phyloP scores from a whole-genome alignment of 2,329 filamentous ascomycete species.

The Fusarium sp. region DNA sequence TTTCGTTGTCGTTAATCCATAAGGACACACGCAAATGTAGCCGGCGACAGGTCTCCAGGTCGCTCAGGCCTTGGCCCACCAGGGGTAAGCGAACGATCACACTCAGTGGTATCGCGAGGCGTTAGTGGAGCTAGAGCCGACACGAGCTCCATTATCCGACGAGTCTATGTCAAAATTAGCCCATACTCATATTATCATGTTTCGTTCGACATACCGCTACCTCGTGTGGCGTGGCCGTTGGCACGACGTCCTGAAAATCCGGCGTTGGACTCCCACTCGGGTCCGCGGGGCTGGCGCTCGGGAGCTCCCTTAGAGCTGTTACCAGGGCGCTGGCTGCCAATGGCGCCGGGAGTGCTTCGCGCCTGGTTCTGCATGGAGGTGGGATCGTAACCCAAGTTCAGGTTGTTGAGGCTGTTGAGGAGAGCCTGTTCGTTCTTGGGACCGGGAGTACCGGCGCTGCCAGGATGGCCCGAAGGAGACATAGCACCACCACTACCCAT shows the following conservation, averaged over 20 bases:
- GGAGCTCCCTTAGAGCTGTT: slow-evolving; percentile 58
- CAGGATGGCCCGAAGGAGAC: slow-evolving; percentile 50
- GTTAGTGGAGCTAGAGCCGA: slow-evolving; percentile 51
- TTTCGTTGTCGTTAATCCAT: slow-evolving; percentile 43
- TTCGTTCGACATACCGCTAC: slow-evolving; percentile 64
- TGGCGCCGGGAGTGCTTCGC: slow-evolving; percentile 68
- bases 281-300: slow-evolving; percentile 73
- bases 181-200: background rate
- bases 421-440: slow-evolving; percentile 56
- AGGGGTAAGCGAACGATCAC: slow-evolving; percentile 11
- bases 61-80: slow-evolving; percentile 13
- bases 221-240: slow-evolving; percentile 71
- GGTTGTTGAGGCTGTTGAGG: slow-evolving; percentile 61
- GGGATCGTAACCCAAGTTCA: slow-evolving; percentile 66
- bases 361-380: slow-evolving; percentile 52
- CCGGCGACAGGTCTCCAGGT: slow-evolving; percentile 16
- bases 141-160: slow-evolving; percentile 57
- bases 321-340: slow-evolving; percentile 72
- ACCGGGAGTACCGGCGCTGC: slow-evolving; percentile 54
- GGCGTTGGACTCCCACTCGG: slow-evolving; percentile 67
- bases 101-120: slow-evolving; percentile 54
- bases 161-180: slow-evolving; percentile 52
- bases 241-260: slow-evolving; percentile 68
- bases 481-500: slow-evolving; percentile 53
- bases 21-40: slow-evolving; percentile 32